Evolutionary conservation across 805 yeast genomes (phyloP), one percentile per base, ranked within the genome.

Genomic region (Nakazawaea populi): DNA sequence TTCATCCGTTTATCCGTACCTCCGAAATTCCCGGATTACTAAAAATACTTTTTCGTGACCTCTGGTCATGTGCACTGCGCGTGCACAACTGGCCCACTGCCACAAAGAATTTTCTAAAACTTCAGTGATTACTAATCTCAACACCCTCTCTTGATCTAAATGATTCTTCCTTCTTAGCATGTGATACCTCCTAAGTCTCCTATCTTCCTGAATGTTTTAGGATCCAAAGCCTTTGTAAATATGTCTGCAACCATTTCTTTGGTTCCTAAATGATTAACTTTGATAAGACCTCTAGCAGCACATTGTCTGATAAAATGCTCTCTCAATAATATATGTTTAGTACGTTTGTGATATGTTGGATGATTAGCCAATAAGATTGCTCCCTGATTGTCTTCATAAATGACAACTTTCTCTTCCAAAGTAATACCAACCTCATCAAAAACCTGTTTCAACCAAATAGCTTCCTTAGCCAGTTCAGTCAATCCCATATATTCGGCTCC

Each of bases 401-500:
- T 9, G 29, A 6, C 6, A 45, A 2, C 39, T 54, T 52, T 18
- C 50, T 54, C 34, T 32, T 11, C 35, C 8, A 32, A 11, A 11
- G 35, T 8, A 32, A 9, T 32, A 8, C 11, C 11, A 8, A 32
- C 24, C 35, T 11, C 35, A 32, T 8, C 35, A 32, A 53, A 27
- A 11, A 52, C 36, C 29, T 49, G 51, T 32, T 32, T 30, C 18
- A 56, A 35, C 56, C 57, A 54, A 5, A 43, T 12, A 1, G 40
- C 14, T 42, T 56, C 54, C 34, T 51, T 56, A 12, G 43, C 52
- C 5, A 52, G 47, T 18, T 54, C 54, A 28, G 44, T 31, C 10
- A 51, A 24, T 1, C 53, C 53, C 36, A 55, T 44, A 34, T 54
- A 54, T 38, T 58, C 56, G 34, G 58, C 55, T 48, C 53, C 56